Conservation (phyloP, 805 yeast genomes). For the Wickerhamomyces tratensis region DNA sequence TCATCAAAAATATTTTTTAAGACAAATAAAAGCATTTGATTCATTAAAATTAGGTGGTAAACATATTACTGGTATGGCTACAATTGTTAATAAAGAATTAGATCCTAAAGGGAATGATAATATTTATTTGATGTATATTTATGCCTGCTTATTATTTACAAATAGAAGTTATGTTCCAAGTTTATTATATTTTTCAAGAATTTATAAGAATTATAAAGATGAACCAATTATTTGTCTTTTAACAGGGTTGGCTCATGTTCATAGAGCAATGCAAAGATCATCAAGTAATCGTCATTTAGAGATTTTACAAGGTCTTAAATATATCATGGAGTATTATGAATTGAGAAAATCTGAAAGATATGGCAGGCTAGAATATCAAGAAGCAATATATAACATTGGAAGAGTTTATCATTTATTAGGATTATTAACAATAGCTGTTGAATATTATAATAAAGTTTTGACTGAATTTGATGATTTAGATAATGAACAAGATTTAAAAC, state of each 20-base stretch:
- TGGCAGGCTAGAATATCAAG: slow-evolving; percentile 48
- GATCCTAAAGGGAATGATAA: slow-evolving; percentile 34
- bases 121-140: slow-evolving; percentile 68
- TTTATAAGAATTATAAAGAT: slow-evolving; percentile 53
- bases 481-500: slow-evolving; percentile 49
- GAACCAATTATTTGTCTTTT: slow-evolving; percentile 76
- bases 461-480: slow-evolving; percentile 25
- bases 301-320: slow-evolving; percentile 78
- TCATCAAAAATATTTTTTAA: slow-evolving; percentile 80
- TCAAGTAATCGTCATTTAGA: slow-evolving; percentile 82
- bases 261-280: slow-evolving; percentile 85
- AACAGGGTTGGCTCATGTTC: slow-evolving; percentile 74
- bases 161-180: slow-evolving; percentile 80
- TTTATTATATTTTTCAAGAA: slow-evolving; percentile 64
- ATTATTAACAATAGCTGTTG: slow-evolving; percentile 59
- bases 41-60: slow-evolving; percentile 41
- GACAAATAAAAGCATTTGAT: slow-evolving; percentile 88
- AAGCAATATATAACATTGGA: slow-evolving; percentile 75
- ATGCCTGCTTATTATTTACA: slow-evolving; percentile 71
- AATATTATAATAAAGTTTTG: slow-evolving; percentile 64
- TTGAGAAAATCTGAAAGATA: slow-evolving; percentile 30
- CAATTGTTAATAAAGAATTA: slow-evolving; percentile 45
- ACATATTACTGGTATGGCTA: slow-evolving; percentile 71
- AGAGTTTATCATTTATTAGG: slow-evolving; percentile 81
- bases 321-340: slow-evolving; percentile 59